These are phyloP conservation scores for Podospora australis DNA, from an alignment of 495 filamentous ascomycete genomes.

Conservation along the genomic window DNA sequence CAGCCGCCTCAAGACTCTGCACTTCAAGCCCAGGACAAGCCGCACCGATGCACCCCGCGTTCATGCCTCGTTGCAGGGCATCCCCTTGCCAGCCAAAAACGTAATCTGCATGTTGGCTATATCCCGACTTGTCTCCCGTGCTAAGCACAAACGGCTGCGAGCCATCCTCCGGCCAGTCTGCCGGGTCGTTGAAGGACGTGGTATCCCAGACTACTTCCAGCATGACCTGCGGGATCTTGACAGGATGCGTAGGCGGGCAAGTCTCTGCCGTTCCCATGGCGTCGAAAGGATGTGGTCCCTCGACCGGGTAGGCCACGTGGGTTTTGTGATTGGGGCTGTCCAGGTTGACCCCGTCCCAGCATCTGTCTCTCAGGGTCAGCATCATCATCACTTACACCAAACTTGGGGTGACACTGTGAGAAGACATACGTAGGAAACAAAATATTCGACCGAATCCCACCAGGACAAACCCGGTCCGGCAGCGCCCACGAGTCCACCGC, in stretches of 20 bases:
- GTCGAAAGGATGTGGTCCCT: slow-evolving; percentile 21
- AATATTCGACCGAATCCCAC: slow-evolving; percentile 11
- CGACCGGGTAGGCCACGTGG: slow-evolving; percentile 28
- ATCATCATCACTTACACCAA: background rate
- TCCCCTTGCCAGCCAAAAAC: slow-evolving; percentile 29
- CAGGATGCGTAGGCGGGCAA: slow-evolving; percentile 24
- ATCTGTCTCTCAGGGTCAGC: slow-evolving; percentile 11
- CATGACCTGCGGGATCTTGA: slow-evolving; percentile 29
- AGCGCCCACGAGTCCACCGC: background rate
- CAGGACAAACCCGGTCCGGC: background rate
- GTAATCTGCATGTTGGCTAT: slow-evolving; percentile 26
- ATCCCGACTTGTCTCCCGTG: slow-evolving; percentile 29
- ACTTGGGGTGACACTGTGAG: background rate
- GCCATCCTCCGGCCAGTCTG: slow-evolving; percentile 35
- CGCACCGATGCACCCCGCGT: slow-evolving; percentile 24
- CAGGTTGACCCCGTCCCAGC: slow-evolving; percentile 32
- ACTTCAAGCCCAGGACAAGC: slow-evolving; percentile 26
- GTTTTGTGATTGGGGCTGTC: slow-evolving; percentile 27
- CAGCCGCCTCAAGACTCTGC: slow-evolving; percentile 25
- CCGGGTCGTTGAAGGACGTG: slow-evolving; percentile 26
- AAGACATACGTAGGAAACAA: slow-evolving; percentile 7
- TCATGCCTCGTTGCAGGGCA: slow-evolving; percentile 27
- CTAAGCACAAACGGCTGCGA: slow-evolving; percentile 37
- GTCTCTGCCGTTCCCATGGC: slow-evolving; percentile 6
- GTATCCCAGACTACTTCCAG: slow-evolving; percentile 29